Evolutionary conservation across 805 yeast genomes (phyloP), one percentile per base, ranked within the genome.

Genomic region (Cyberlindnera meyerae): DNA sequence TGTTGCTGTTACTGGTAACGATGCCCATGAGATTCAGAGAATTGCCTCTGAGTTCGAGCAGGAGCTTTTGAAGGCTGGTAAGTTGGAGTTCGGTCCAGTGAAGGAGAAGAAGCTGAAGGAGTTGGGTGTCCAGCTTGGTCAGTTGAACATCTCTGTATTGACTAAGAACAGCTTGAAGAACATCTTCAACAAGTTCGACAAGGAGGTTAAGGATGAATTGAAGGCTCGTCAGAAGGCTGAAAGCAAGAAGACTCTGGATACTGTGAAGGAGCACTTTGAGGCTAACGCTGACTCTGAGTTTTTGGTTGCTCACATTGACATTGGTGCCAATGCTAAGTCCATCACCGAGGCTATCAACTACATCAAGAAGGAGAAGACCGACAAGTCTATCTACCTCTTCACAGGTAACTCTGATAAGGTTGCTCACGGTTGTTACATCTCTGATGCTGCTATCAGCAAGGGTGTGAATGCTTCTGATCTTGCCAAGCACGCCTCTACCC

Each of bases 381-480:
- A 71, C 39, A 84, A 82, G 62, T 75, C 89, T 8, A 70, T 88
- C 35, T 89, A 85, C 60, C 67, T 89, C 55, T 74, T 89, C 49
- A 79, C 95, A 13, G 94, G 94, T 55, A 66, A 68, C 34, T 62
- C 62, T 31, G 77, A 75, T 34, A 88, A 82, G 65, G 85, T 90
- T 55, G 97, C 97, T 11, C 98, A 93, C 57, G 98, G 97, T 48
- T 88, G 95, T 59, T 93, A 79, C 65, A 70, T 93, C 34, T 76
- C 90, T 2, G 79, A 83, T 44, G 78, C 63, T 28, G 84, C 88
- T 27, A 65, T 81, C 47, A 69, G 68, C 31, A 73, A 78, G 57
- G 88, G 88, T 49, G 70, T 87, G 15, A 73, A 81, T 46, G 89
- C 94, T 36, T 72, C 80, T 40, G 88, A 76, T 20, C 71, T 88